Base-by-base conservation (phyloP, 2,329 filamentous ascomycete genomes). In the Colletotrichum tanaceti region DNA sequence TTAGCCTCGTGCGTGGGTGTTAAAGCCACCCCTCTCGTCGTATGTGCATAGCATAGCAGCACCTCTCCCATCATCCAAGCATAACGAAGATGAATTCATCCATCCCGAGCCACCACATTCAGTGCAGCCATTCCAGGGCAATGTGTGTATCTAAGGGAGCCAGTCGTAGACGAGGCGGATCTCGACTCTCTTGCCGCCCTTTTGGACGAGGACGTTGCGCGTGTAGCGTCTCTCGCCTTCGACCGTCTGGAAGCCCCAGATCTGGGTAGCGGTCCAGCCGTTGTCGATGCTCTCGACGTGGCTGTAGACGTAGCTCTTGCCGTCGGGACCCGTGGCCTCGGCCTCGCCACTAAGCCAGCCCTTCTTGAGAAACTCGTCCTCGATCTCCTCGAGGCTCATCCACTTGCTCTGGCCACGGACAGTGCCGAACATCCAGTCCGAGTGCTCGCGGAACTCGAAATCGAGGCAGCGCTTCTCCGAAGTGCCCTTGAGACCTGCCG, bases 351-450 rank as follows among this genome's bases (percentile, higher is more conserved):
- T 82, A 18, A 88, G 74, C 86, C 91, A 94, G 38, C 86, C 87
- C 57, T 83, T 78, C 71, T 82, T 83, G 62, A 90, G 82, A 65
- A 80, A 87, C 5, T 83, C 86, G 74, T 90, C 87, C n/a, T 81
- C 77, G 44, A 88, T 78, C 20, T 85, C 83, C 20, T 79, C 82
- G 22, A 80, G 75, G 13, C 74, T 76, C 67, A 87, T 72, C 76
- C 85, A 89, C 53, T 82, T 79, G 50, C 85, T 87, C 69, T 84
- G 84, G 65, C 91, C 92, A 59, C 83, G 82, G 71, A 96, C 86
- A 63, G 80, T 82, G 67, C 94, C 94, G 77, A 97, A 97, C 72
- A 97, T 87, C 84, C 89, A 90, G 83, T 97, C 93, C 28, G 81
- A 82, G 82, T 94, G 92, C 71, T 87, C 86, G 73, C 91, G 89